These are phyloP conservation scores for Ramaria sp. DNA, from an alignment of 768 basidiomycete species.

Conservation along the genomic window DNA sequence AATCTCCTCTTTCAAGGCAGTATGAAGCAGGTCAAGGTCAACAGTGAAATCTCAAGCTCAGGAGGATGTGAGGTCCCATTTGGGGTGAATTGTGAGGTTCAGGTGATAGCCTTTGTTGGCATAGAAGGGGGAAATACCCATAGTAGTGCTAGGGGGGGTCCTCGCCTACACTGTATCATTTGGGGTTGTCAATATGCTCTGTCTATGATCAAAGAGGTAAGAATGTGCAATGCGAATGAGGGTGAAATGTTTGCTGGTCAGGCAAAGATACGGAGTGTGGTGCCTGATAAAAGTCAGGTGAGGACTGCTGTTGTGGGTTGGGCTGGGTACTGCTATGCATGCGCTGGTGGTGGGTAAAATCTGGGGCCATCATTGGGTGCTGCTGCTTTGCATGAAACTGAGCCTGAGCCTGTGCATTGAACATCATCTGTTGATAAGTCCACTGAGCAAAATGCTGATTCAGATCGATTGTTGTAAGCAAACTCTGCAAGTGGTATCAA, in stretches of 20 bases:
- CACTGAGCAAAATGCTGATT: conserved; percentile 74
- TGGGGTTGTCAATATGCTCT: conserved; percentile 90
- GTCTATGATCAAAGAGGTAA: conserved; percentile 26
- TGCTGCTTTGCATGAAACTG: conserved; percentile 30
- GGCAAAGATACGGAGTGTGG: conserved; percentile 38
- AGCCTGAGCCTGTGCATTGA: conserved; percentile 39
- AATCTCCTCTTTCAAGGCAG: too few relatives aligned
- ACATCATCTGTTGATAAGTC: conserved; percentile 91
- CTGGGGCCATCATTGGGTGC: not conserved
- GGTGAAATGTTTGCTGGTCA: conserved; percentile 40
- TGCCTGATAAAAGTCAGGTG: conserved; percentile 34
- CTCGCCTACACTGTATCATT: conserved; percentile 77
- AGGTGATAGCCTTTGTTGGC: too few relatives aligned
- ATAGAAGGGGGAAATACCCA: too few relatives aligned
- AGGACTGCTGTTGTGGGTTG: conserved; percentile 24
- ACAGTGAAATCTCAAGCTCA: too few relatives aligned
- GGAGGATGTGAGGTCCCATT: too few relatives aligned
- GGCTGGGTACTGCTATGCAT: conserved; percentile 13
- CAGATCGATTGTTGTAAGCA: too few relatives aligned
- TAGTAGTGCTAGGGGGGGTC: too few relatives aligned
- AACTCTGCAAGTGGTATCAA: too few relatives aligned
- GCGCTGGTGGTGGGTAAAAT: conserved; percentile 9
- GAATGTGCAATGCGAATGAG: too few relatives aligned
- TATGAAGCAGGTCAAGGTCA: too few relatives aligned
- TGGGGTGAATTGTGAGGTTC: too few relatives aligned